Percentiles rank a stretch among this genome's conserved stretches.
These are phyloP conservation scores for Termitomyces sp. DNA, from an alignment of 768 basidiomycete genomes.

Conservation along the genomic window DNA sequence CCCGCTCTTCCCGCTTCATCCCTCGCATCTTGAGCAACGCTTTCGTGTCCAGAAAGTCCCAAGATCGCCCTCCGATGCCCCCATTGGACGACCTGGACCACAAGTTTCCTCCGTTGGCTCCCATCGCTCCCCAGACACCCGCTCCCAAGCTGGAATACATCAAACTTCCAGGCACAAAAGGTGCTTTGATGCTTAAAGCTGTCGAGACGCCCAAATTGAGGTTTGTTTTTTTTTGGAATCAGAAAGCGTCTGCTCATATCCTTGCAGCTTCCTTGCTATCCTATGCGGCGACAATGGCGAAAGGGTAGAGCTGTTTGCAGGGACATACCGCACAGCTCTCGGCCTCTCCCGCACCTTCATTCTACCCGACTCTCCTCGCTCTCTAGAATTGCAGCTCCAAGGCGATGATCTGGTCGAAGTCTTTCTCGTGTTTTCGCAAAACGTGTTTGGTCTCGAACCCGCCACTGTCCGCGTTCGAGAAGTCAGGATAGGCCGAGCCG, in stretches of 20 bases:
- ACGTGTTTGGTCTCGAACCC: conserved; percentile 88
- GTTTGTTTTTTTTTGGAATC: conserved; percentile 27
- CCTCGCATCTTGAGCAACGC: conserved; percentile 68
- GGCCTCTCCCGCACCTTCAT: conserved; percentile 92
- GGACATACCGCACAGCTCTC: conserved; percentile 84
- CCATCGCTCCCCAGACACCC: conserved; percentile 45
- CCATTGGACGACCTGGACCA: conserved; percentile 34
- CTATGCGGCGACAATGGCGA: conserved; percentile 90
- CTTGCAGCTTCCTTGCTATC: conserved; percentile 84
- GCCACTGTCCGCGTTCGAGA: conserved; percentile 93
- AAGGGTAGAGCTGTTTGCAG: conserved; percentile 91
- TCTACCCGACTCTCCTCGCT: conserved; percentile 84
- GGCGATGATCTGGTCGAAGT: conserved; percentile 92
- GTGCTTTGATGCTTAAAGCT: conserved; percentile 76
- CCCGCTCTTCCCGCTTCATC: conserved; percentile 59
- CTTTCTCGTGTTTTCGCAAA: conserved; percentile 86
- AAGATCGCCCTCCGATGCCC: conserved; percentile 42
- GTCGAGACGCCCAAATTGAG: conserved; percentile 91
- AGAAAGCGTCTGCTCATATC: not conserved
- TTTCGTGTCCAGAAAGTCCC: conserved; percentile 53
- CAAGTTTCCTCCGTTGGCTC: conserved; percentile 22
- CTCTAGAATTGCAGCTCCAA: conserved; percentile 82
- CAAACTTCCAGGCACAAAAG: conserved; percentile 89
- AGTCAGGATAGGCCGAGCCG: conserved; percentile 85
- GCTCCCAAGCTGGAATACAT: conserved; percentile 89